A percentile compares a stretch with the other conserved stretches of the same genome.
Conservation (phyloP, 257 asterid genomes). For the Solanum etuberosum region DNA sequence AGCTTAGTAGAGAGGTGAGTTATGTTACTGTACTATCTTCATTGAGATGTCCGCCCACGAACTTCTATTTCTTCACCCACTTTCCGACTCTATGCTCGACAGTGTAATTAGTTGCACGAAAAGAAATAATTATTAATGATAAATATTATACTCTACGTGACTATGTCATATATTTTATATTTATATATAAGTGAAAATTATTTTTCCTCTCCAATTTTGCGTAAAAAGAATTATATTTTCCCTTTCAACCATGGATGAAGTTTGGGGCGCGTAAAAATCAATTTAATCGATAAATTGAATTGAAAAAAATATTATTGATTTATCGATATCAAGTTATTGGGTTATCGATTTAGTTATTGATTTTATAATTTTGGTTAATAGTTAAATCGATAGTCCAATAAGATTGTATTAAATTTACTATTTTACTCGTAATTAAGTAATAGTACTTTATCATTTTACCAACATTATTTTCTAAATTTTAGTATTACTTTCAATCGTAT, state of each 20-base stretch:
- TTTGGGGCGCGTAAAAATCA: neutral
- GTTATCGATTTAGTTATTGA: too few species aligned
- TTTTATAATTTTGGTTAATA: neutral
- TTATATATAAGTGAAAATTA: too few species aligned
- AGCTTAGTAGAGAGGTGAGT: neutral
- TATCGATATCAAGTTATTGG: neutral
- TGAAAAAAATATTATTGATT: too few species aligned
- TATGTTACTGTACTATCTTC: constrained; percentile 8
- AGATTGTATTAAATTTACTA: too few species aligned
- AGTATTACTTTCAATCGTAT: too few species aligned
- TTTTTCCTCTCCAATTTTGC: neutral
- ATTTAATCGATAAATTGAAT: too few species aligned
- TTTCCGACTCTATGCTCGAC: neutral
- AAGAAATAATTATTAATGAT: neutral
- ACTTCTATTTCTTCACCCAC: constrained; percentile 57
- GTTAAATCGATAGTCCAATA: too few species aligned
- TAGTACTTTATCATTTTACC: too few species aligned
- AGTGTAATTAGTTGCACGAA: neutral
- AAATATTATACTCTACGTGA: too few species aligned
- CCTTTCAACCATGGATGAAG: neutral
- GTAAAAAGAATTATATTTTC: neutral
- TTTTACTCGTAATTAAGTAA: neutral
- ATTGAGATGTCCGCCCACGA: constrained; percentile 53
- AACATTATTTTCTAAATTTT: neutral
- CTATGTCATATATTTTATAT: neutral